Conservation (phyloP, 2,329 filamentous ascomycete genomes). For the Fusarium transvaalense region DNA sequence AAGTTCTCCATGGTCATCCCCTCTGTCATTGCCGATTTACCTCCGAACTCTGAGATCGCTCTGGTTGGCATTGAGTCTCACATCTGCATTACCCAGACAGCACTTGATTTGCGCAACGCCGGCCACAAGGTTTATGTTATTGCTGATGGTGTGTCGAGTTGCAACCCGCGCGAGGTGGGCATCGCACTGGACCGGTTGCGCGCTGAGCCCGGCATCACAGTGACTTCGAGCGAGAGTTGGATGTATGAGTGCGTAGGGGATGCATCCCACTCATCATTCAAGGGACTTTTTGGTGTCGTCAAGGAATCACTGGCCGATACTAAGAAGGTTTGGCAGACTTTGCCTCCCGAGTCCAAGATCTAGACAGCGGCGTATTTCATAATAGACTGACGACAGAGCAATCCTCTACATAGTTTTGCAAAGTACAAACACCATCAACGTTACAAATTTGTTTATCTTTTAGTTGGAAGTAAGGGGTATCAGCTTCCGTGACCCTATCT, state of each 20-base stretch:
- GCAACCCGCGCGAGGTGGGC: slow-evolving; percentile 83
- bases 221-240: slow-evolving; percentile 91
- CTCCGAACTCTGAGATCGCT: slow-evolving; percentile 69
- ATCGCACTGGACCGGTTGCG: slow-evolving; percentile 83
- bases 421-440: slow-evolving; percentile 5
- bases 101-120: slow-evolving; percentile 79
- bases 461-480: slow-evolving; percentile 6
- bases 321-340: slow-evolving; percentile 72
- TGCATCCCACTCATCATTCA: slow-evolving; percentile 79
- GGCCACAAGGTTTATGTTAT: slow-evolving; percentile 89
- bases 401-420: slow-evolving; percentile 4
- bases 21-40: slow-evolving; percentile 63
- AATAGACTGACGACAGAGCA: slow-evolving; percentile 8
- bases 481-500: slow-evolving; percentile 11
- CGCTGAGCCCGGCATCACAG: slow-evolving; percentile 75
- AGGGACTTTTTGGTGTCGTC: slow-evolving; percentile 78
- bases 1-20: slow-evolving; percentile 89
- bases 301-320: slow-evolving; percentile 82
- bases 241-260: slow-evolving; percentile 92
- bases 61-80: slow-evolving; percentile 94
- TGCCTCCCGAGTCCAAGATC: slow-evolving; percentile 71
- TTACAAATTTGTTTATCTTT: slow-evolving; percentile 14
- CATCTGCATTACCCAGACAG: slow-evolving; percentile 94
- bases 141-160: slow-evolving; percentile 90
- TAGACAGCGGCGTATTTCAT: slow-evolving; percentile 44